Conservation (phyloP, 768 basidiomycete species). For the Lentinula raphanica region DNA sequence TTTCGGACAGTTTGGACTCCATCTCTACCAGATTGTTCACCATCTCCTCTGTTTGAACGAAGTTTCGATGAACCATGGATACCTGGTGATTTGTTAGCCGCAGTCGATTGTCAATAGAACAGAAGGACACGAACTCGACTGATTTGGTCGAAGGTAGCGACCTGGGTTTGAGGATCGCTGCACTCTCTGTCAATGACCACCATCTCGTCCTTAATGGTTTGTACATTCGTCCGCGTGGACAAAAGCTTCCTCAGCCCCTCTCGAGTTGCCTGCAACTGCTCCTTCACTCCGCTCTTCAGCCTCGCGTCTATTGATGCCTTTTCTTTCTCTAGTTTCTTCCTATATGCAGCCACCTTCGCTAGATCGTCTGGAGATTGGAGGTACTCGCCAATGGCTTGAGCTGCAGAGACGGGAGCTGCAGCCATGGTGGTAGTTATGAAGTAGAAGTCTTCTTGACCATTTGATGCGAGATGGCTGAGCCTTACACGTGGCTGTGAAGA, state of each 20-base stretch:
- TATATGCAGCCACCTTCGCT: slow-evolving; percentile 77
- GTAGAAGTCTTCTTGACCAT: background rate
- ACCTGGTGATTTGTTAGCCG: slow-evolving; percentile 45
- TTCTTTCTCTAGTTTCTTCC: slow-evolving; percentile 95
- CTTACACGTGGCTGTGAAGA: background rate
- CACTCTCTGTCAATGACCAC: slow-evolving; percentile 70
- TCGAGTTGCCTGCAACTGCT: slow-evolving; percentile 86
- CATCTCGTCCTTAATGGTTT: slow-evolving; percentile 84
- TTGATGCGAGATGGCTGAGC: background rate
- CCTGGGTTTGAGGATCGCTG: slow-evolving; percentile 67
- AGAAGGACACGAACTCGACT: slow-evolving; percentile 61
- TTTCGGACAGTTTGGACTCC: slow-evolving; percentile 73
- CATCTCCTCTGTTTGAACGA: slow-evolving; percentile 93
- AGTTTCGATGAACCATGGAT: slow-evolving; percentile 92
- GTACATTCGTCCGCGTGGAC: slow-evolving; percentile 70
- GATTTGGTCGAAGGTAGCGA: slow-evolving; percentile 92
- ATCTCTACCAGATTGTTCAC: slow-evolving; percentile 91
- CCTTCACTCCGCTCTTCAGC: slow-evolving; percentile 86
- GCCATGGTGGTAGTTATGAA: slow-evolving; percentile 29
- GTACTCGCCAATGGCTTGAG: slow-evolving; percentile 84
- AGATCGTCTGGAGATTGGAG: slow-evolving; percentile 93
- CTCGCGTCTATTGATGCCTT: slow-evolving; percentile 90
- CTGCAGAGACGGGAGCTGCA: slow-evolving; percentile 62
- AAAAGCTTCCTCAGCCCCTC: slow-evolving; percentile 82
- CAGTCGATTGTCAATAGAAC: background rate